Evolutionary conservation across 495 filamentous ascomycete species (phyloP), one percentile per base, ranked within the genome.

Genomic region (Daldinia childiae): DNA sequence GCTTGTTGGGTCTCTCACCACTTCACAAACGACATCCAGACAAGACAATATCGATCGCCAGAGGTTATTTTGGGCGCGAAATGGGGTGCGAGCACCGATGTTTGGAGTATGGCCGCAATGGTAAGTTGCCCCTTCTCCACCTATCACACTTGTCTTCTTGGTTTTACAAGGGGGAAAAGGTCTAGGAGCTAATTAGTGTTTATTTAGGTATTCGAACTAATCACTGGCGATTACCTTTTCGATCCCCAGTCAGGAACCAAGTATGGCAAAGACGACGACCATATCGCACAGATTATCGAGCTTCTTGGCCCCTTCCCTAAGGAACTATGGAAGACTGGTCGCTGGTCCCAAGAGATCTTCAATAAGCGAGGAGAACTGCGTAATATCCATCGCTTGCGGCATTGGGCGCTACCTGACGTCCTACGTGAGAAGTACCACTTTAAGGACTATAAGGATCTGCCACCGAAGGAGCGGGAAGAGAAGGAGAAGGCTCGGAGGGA

Each of bases 51-150:
- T 80, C 88, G 95, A 21, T 98, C 95, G 0, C 95, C 95, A 2
- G 95, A 99, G 79, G 95, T 99, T 29, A 98, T 99, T 50, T 82
- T 99, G 17, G 95, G 95, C 45, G 89, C 94, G 1, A 98, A 98
- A 82, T 99, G 95, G 95, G 95, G 95, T 58, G 95, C 95, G 4
- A 98, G 95, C 76, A 98, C 95, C 1, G 95, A 99, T 78, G 91
- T 99, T 17, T 99, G 95, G 95, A 98, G 96, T 81, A 99, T 99
- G 95, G 93, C 96, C 24, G 92, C 92, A 72, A 99, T 99, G 95
- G 96, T 98, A 84, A 59, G 87, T 58, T 19, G 52, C 21, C 34
- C 38, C 50, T n/a, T 50, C 43, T 24, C 55, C 39, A 39, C 9
- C 36, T 17, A 19, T 21, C 32, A 17, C n/a, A 1, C 6, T 45